Evolutionary conservation across 352 stramenopile species (phyloP), one percentile per base, ranked within the genome.

Genomic region (Plasmopara muralis): DNA sequence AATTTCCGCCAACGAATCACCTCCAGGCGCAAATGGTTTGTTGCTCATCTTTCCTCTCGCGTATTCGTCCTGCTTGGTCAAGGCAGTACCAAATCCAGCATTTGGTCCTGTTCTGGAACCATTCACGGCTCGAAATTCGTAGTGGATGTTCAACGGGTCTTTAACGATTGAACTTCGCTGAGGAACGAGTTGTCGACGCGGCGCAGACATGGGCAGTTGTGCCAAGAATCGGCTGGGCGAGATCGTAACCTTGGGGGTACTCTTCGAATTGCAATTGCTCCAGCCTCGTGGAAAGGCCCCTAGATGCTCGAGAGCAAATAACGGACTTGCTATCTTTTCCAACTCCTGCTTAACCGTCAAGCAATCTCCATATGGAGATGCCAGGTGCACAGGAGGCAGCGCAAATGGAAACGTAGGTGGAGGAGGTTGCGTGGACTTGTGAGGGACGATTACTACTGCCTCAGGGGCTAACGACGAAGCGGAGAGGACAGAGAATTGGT

Each of bases 31-130:
- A 45, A 88, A 89, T 9, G 78, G 80, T 43, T 78, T 80, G 57
- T 91, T 91, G 43, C 71, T 85, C 58, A 86, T 87, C 57, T 79
- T 87, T 28, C 83, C 80, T 43, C 81, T 68, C 18, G 76, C 79
- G 51, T 93, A 90, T 53, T 89, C 77, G 66, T 89, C 72, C 62
- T 89, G 77, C 40, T 85, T 85, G 40, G 68, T 83, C 46, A 87
- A 60, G 7, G 76, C 76, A 49, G 73, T 83, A 13, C 72, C 76
- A 49, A 89, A 86, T 25, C 68, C 74, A 46, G 81, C 58, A 34
- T 79, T 52, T 10, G 68, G 61, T 31, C 65, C 59, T 0, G 62
- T 61, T 40, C 57, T 62, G 18, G 62, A 53, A 29, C 45, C 50
- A n/a, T 69, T 57, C 37, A 84, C 56, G 1, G 58, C 38, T 8